Conservation (phyloP, 2,329 filamentous ascomycete genomes). For the Coniochaeta pulveracea region DNA sequence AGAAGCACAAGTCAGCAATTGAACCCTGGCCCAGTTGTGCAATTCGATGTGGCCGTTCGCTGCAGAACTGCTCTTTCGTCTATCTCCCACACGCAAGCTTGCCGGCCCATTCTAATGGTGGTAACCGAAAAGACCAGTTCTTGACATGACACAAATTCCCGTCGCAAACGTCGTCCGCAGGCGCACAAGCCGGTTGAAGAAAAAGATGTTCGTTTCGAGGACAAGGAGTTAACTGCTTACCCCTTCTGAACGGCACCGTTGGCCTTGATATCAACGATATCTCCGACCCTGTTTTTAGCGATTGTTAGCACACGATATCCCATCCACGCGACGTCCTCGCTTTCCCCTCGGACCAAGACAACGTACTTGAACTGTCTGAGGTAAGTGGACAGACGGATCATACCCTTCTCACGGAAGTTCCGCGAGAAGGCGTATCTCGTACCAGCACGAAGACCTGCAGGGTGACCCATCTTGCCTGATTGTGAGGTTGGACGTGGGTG, state of each 20-base stretch:
- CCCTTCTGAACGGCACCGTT: slow-evolving; percentile 99
- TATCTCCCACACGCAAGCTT: no score
- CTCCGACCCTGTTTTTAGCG: slow-evolving; percentile 67
- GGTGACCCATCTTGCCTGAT: slow-evolving; percentile 66
- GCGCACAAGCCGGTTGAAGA: no score
- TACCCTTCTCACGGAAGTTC: slow-evolving; percentile 89
- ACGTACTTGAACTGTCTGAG: slow-evolving; percentile 80
- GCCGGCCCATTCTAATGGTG: no score
- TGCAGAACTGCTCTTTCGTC: no score
- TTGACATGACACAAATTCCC: no score
- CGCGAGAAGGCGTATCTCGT: slow-evolving; percentile 92
- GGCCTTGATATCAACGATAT: slow-evolving; percentile 97
- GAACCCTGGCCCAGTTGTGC: slow-evolving; percentile 4
- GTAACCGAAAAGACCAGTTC: no score
- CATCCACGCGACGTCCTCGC: slow-evolving; percentile 5
- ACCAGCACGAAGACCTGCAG: slow-evolving; percentile 76
- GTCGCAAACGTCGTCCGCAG: no score
- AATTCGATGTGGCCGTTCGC: no score
- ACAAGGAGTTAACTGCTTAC: slow-evolving; percentile 40
- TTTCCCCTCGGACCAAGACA: slow-evolving; percentile 6
- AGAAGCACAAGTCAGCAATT: slow-evolving; percentile 14
- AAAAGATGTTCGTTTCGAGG: background rate
- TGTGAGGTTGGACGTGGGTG: slow-evolving; percentile 25
- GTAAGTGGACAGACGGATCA: slow-evolving; percentile 90
- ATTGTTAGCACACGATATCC: slow-evolving; percentile 5